phyloP scores from a whole-genome alignment of 2,329 filamentous ascomycete species.

The Botryosphaeria dothidea region DNA sequence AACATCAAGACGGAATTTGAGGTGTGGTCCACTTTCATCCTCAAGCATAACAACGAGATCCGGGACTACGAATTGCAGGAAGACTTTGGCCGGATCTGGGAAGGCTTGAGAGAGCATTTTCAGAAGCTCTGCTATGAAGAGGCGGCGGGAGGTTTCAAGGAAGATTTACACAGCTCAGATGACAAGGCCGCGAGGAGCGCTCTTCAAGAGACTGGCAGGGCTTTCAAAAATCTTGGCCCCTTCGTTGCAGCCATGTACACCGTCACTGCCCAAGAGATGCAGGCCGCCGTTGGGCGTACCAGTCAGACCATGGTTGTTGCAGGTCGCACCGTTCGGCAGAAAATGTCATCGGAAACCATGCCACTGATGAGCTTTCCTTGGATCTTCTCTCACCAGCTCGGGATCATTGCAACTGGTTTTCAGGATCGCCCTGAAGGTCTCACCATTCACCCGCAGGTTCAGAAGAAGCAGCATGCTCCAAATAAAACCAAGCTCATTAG shows the following conservation, averaged over 20 bases:
- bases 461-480: background rate
- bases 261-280: conserved; percentile 72
- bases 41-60: conserved; percentile 70
- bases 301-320: conserved; percentile 41
- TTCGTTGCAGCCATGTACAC: conserved; percentile 88
- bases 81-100: conserved; percentile 70
- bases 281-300: conserved; percentile 57
- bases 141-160: conserved; percentile 57
- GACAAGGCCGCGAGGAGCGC: background rate
- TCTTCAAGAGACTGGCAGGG: conserved; percentile 49
- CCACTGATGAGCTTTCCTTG: conserved; percentile 94
- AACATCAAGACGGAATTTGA: conserved; percentile 88
- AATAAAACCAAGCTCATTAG: background rate
- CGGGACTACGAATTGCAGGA: conserved; percentile 87
- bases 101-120: conserved; percentile 68
- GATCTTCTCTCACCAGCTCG: conserved; percentile 76
- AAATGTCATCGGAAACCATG: conserved; percentile 61
- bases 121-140: conserved; percentile 65
- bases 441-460: background rate
- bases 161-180: conserved; percentile 43
- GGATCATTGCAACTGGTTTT: conserved; percentile 60
- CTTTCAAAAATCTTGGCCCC: conserved; percentile 62
- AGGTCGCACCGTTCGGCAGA: conserved; percentile 39
- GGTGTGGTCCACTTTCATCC: conserved; percentile 82
- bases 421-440: background rate